phyloP scores from a whole-genome alignment of 2,329 filamentous ascomycete species.

The Raffaelea deltoideospora region DNA sequence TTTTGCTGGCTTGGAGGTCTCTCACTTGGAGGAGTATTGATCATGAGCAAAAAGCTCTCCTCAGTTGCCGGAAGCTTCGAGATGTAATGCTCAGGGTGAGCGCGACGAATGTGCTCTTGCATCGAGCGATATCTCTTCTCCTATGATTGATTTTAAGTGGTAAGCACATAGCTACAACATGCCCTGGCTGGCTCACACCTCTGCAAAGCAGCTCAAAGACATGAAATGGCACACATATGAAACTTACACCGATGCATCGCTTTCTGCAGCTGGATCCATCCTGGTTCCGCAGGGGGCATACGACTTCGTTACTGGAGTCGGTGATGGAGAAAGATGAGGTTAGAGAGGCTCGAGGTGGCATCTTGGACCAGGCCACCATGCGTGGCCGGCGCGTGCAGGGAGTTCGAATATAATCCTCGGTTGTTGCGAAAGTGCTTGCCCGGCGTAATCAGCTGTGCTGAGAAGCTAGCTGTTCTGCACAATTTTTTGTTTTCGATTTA shows the following conservation, averaged over 20 bases:
- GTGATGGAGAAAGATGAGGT: constrained; percentile 85
- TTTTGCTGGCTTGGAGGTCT: constrained; percentile 19
- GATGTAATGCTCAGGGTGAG: constrained; percentile 94
- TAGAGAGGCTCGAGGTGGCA: constrained; percentile 79
- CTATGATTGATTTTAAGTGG: constrained; percentile 11
- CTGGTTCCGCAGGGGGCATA: constrained; percentile 89
- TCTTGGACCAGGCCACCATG: constrained; percentile 53
- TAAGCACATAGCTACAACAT: constrained; percentile 7
- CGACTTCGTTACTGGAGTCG: constrained; percentile 88
- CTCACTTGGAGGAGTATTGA: constrained; percentile 62
- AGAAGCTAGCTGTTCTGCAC: no score
- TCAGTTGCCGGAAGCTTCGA: constrained; percentile 95
- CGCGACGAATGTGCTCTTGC: constrained; percentile 97
- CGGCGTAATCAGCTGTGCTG: no score
- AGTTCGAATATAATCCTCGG: no score
- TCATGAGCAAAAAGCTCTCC: constrained; percentile 95
- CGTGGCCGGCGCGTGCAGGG: constrained; percentile 11
- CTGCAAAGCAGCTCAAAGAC: constrained; percentile 19
- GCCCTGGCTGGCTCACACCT: background rate
- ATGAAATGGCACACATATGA: no score
- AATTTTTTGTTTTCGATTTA: no score
- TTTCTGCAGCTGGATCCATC: constrained; percentile 96
- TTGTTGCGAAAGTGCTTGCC: no score
- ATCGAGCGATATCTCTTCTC: constrained; percentile 68
- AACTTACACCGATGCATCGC: constrained; percentile 92